Evolutionary conservation across 139 green algal genomes (phyloP).

Genomic region (Zygnema circumcarinatum): DNA sequence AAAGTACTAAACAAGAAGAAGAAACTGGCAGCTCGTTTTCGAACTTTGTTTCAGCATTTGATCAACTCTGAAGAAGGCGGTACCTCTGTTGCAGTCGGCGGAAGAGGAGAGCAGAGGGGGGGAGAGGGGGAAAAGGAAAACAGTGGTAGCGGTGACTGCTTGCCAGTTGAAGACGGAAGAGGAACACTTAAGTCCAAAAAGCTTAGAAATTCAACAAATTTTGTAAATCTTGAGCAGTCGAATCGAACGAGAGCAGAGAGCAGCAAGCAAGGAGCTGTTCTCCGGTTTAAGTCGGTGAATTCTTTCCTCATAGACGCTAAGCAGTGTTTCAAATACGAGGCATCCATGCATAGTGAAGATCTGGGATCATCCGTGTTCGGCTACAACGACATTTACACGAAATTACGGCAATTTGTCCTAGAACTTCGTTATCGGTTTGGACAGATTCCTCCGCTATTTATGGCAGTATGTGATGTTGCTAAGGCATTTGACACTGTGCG

Average conservation of each 20-base stretch:
- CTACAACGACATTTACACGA: constrained; percentile 75
- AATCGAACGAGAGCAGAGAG: background rate
- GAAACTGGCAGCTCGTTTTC: too few species aligned
- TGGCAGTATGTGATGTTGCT: constrained; percentile 78
- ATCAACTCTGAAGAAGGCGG: too few species aligned
- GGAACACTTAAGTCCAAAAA: too few species aligned
- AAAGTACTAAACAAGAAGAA: too few species aligned
- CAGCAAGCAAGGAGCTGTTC: background rate
- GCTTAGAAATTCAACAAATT: too few species aligned
- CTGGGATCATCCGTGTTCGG: constrained; percentile 79
- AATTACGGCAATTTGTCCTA: constrained; percentile 69
- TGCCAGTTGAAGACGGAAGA: too few species aligned
- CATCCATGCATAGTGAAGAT: constrained; percentile 46
- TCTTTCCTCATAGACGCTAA: constrained; percentile 68
- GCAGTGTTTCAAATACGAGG: constrained; percentile 76
- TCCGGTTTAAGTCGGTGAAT: constrained; percentile 83
- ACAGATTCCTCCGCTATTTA: constrained; percentile 62
- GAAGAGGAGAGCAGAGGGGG: constrained; percentile 1
- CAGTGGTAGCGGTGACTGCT: too few species aligned
- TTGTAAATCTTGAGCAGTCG: background rate
- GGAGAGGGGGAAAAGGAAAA: constrained; percentile 20
- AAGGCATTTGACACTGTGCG: constrained; percentile 82
- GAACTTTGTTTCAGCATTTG: too few species aligned
- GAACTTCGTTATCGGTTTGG: constrained; percentile 30
- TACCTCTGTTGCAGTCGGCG: too few species aligned